These are phyloP conservation scores for Trichosporon sp. DNA, from an alignment of 1,284 basidiomycete species.

Conservation along the genomic window DNA sequence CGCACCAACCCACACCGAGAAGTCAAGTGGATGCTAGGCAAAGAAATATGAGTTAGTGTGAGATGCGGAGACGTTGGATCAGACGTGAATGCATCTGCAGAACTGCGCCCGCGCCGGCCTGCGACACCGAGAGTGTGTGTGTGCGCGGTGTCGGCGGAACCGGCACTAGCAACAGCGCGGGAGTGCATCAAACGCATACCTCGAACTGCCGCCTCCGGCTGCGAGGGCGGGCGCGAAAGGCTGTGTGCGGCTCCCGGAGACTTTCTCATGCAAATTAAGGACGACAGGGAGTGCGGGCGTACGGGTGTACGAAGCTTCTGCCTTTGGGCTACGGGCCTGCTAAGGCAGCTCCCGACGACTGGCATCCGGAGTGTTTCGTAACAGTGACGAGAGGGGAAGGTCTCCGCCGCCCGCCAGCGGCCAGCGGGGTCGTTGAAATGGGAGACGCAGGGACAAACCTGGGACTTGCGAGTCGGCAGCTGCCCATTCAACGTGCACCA, in stretches of 20 bases:
- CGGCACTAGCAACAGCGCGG: neutral
- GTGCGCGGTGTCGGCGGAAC: neutral
- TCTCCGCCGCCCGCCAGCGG: neutral
- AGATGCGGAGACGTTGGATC: neutral
- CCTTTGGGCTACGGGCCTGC: no score
- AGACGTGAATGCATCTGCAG: neutral
- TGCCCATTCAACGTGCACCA: no score
- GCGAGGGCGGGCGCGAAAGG: no score
- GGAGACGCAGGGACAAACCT: neutral
- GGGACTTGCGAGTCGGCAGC: no score
- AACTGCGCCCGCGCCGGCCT: neutral
- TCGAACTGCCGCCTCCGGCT: neutral
- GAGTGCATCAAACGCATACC: neutral
- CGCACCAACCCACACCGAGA: neutral
- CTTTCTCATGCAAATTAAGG: neutral
- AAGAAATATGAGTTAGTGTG: neutral
- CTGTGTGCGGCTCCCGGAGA: neutral
- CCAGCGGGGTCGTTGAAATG: neutral
- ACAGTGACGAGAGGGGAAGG: neutral
- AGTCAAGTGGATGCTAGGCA: neutral
- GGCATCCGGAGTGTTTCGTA: neutral
- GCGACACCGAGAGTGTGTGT: neutral
- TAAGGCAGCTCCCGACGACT: neutral
- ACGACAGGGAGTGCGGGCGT: neutral
- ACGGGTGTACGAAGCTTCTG: neutral